phyloP scores from a whole-genome alignment of 441 rosid species.

The Oxalis stricta region DNA sequence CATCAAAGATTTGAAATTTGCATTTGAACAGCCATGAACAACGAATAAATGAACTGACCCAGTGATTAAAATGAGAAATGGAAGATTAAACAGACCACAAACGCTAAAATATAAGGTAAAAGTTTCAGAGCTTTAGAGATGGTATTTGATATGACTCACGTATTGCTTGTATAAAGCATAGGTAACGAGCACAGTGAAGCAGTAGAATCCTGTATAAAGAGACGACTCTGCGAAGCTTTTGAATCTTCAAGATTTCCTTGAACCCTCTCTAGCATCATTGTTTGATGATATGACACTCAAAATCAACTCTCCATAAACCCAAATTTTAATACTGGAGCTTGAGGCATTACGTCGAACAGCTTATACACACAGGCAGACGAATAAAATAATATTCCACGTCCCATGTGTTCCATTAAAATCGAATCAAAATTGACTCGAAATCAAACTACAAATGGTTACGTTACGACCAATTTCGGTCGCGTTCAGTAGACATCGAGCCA shows the following conservation, averaged over 20 bases:
- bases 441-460: too few relatives aligned
- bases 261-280: constrained; percentile 34
- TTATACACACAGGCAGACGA: constrained; percentile 3
- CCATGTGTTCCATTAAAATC: too few relatives aligned
- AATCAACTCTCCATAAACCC: not conserved
- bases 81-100: not conserved
- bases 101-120: not conserved
- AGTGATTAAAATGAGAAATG: not conserved
- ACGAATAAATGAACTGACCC: too few relatives aligned
- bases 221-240: constrained; percentile 59
- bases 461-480: too few relatives aligned
- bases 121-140: not conserved
- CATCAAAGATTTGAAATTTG: not conserved
- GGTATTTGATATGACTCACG: constrained; percentile 28
- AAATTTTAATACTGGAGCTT: not conserved
- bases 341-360: constrained; percentile 33
- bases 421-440: too few relatives aligned
- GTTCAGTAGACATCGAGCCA: too few relatives aligned
- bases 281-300: not conserved
- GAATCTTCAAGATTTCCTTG: constrained; percentile 57
- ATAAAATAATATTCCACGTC: too few relatives aligned
- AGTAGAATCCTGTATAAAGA: constrained; percentile 67
- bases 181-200: constrained; percentile 46
- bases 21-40: not conserved
- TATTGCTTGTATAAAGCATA: constrained; percentile 71